Percentiles rank a stretch among this genome's conserved stretches.
These are phyloP conservation scores for Silene vulgaris DNA, from an alignment of 179 eudicot genomes.

Conservation along the genomic window DNA sequence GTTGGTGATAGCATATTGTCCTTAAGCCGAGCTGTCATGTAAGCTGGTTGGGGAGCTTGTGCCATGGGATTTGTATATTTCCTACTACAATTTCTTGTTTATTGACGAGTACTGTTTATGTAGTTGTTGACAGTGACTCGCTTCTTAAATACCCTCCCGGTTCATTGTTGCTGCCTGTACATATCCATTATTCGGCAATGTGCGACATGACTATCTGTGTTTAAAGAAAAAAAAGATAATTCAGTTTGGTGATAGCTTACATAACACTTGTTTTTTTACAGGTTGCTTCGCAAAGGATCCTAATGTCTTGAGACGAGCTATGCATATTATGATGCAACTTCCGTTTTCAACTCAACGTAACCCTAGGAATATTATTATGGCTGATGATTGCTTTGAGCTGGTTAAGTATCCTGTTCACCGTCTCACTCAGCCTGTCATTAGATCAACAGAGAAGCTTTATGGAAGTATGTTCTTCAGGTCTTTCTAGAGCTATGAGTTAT, in stretches of 20 bases:
- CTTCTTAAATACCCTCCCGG: not conserved
- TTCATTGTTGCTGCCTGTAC: not conserved
- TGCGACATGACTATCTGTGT: not conserved
- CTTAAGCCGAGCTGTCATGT: not conserved
- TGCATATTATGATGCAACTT: slow-evolving; percentile 70
- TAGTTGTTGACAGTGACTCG: not conserved
- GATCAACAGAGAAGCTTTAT: slow-evolving; percentile 65
- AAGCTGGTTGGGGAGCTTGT: not conserved
- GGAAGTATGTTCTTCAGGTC: slow-evolving; percentile 61
- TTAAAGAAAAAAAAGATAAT: slow-evolving; percentile 6
- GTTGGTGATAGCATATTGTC: not conserved
- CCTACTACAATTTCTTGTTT: not conserved
- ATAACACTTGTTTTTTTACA: slow-evolving; percentile 25
- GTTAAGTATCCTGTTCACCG: slow-evolving; percentile 46
- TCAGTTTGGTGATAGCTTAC: slow-evolving; percentile 6
- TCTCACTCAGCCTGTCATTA: slow-evolving; percentile 49
- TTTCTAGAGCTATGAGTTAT: slow-evolving; percentile 16
- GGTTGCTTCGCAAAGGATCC: slow-evolving; percentile 94
- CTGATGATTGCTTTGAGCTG: slow-evolving; percentile 88
- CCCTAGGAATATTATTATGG: slow-evolving; percentile 68
- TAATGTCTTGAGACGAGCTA: slow-evolving; percentile 63
- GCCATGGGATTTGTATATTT: not conserved
- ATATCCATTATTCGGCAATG: not conserved
- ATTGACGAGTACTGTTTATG: not conserved
- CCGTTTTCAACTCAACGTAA: slow-evolving; percentile 63